These are phyloP conservation scores for Lipomyces yamanashiensis DNA, from an alignment of 805 yeast species.

Conservation along the genomic window DNA sequence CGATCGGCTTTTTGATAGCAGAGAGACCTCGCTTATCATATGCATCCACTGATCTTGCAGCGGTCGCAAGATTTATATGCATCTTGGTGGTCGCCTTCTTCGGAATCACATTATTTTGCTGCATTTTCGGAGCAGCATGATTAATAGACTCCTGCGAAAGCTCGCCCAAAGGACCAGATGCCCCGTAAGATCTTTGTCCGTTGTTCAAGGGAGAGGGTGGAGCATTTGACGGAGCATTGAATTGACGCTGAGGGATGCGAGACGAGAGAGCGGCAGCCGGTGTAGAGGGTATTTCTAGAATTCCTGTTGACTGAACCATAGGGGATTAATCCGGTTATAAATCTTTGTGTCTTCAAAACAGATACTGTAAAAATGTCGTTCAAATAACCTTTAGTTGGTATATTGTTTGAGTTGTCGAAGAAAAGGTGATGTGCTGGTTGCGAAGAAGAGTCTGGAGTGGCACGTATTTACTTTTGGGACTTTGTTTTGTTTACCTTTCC, in stretches of 20 bases:
- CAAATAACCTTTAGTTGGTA: too few relatives aligned
- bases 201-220: constrained; percentile 18
- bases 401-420: neutral
- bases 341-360: neutral
- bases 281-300: constrained; percentile 9
- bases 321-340: neutral
- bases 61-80: neutral
- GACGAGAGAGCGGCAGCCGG: constrained; percentile 24
- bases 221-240: neutral
- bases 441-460: neutral
- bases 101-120: neutral
- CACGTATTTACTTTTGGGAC: neutral
- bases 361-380: too few relatives aligned
- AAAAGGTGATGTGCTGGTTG: neutral
- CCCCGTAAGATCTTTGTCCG: neutral
- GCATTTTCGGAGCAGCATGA: constrained; percentile 26
- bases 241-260: constrained; percentile 27
- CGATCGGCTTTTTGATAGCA: neutral
- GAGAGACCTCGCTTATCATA: neutral
- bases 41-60: neutral
- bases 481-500: constrained; percentile 9
- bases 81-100: constrained; percentile 10
- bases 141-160: constrained; percentile 19
- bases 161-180: constrained; percentile 4
- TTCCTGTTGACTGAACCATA: constrained; percentile 1